Evolutionary conservation across 129 eudicot genomes (phyloP).

Genomic region (Artemisia annua): DNA sequence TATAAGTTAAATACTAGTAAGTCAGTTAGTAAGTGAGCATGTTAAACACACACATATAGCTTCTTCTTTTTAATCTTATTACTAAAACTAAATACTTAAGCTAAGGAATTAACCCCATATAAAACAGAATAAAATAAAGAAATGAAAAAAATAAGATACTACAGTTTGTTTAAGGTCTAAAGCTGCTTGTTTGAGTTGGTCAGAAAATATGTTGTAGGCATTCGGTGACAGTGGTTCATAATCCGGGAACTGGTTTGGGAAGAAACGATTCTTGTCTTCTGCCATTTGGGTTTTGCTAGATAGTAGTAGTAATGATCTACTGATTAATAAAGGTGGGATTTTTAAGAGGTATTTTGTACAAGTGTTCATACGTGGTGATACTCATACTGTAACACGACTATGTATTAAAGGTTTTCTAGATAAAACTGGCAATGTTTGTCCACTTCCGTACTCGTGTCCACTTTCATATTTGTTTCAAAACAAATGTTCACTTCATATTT

Average conservation of each 20-base stretch:
- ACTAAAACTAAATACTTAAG: not conserved
- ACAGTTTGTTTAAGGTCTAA: constrained; percentile 61
- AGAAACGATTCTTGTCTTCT: constrained; percentile 62
- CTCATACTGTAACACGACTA: not conserved
- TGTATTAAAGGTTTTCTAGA: too few species aligned
- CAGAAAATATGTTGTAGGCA: constrained; percentile 45
- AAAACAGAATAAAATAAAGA: not conserved
- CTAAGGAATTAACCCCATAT: too few species aligned
- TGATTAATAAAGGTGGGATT: not conserved
- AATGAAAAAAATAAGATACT: constrained; percentile 26
- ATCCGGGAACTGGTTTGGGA: constrained; percentile 67
- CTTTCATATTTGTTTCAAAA: too few species aligned
- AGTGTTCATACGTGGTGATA: constrained; percentile 13
- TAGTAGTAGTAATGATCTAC: not conserved
- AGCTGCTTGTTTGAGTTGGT: constrained; percentile 57
- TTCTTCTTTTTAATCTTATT: not conserved
- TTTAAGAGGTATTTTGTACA: not conserved
- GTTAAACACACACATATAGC: too few species aligned
- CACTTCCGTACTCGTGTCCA: too few species aligned
- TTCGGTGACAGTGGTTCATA: constrained; percentile 29
- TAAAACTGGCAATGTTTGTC: too few species aligned
- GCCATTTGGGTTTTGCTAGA: constrained; percentile 44
- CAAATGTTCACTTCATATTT: too few species aligned
- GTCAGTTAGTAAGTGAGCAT: too few species aligned
- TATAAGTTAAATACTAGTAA: too few species aligned